A percentile compares a stretch with the other conserved stretches of the same genome.
phyloP scores from a whole-genome alignment of 2,329 filamentous ascomycete species.

The Sporothrix variecibatus region DNA sequence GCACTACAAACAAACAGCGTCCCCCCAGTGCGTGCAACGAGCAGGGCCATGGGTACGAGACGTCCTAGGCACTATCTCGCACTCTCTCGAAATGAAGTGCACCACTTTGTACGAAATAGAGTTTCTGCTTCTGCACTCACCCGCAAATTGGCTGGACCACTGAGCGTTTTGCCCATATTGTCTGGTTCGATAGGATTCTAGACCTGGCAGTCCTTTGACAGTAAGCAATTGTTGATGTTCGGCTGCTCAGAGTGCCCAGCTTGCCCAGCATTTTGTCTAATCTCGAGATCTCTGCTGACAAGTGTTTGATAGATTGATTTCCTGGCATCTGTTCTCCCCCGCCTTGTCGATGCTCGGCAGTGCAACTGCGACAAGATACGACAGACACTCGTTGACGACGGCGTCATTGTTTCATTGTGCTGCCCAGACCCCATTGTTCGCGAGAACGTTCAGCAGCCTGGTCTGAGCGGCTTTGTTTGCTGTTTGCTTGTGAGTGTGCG shows the following conservation, averaged over 20 bases:
- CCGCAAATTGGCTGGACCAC: conserved; percentile 17
- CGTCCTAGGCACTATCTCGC: neutral
- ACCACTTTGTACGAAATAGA: conserved; percentile 9
- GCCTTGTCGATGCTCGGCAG: conserved; percentile 11
- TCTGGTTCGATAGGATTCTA: neutral
- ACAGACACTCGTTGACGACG: neutral
- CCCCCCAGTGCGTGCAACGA: neutral
- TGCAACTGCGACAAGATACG: neutral
- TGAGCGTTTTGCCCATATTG: conserved; percentile 19
- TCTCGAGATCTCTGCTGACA: conserved; percentile 1
- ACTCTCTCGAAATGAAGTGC: conserved; percentile 5
- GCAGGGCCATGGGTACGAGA: neutral
- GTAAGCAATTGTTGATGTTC: neutral
- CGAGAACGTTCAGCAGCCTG: neutral
- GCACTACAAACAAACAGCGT: neutral
- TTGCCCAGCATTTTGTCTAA: neutral
- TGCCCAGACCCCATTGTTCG: neutral
- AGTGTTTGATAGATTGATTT: neutral
- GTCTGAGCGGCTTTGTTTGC: neutral
- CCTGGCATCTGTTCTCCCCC: neutral
- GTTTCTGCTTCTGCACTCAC: conserved; percentile 20
- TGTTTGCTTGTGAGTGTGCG: neutral
- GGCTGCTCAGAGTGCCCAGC: neutral
- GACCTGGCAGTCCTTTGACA: neutral
- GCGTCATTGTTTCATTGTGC: conserved; percentile 4